Evolutionary conservation across 192 early-diverging fungal species (phyloP).

Genomic region (Backusella macrospora): DNA sequence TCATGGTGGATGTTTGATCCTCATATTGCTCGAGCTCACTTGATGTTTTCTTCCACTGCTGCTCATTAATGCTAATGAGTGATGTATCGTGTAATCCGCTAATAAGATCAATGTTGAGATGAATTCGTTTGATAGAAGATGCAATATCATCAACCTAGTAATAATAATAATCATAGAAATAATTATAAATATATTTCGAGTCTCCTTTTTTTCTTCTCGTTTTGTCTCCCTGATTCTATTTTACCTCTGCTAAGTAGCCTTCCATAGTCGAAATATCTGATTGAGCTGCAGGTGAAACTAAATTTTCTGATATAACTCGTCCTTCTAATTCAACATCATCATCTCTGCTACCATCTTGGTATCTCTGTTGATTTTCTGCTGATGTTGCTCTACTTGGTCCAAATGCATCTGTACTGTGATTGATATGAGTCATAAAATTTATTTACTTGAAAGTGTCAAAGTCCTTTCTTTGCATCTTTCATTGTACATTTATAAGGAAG

Average conservation of each 20-base stretch:
- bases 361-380: slow-evolving; percentile 4
- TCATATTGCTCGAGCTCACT: slow-evolving; percentile 23
- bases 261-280: slow-evolving; percentile 10
- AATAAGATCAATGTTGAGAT: slow-evolving; percentile 24
- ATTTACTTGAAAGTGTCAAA: neutral
- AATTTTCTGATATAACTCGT: neutral
- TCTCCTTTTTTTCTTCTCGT: neutral
- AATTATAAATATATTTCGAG: neutral
- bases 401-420: slow-evolving; percentile 16
- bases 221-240: neutral
- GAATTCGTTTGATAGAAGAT: neutral
- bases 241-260: slow-evolving; percentile 23
- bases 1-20: slow-evolving; percentile 28
- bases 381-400: slow-evolving; percentile 10
- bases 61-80: slow-evolving; percentile 25
- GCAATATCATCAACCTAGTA: slow-evolving; percentile 5
- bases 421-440: neutral
- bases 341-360: neutral
- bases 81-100: slow-evolving; percentile 21
- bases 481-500: too few relatives aligned
- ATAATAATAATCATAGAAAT: neutral
- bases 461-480: neutral
- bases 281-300: slow-evolving; percentile 14
- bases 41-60: slow-evolving; percentile 19
- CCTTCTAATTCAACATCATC: neutral